Percentiles rank a stretch among this genome's conserved stretches.
These are phyloP conservation scores for Ceratobasidium sp. DNA, from an alignment of 1,284 basidiomycete species.

Conservation along the genomic window DNA sequence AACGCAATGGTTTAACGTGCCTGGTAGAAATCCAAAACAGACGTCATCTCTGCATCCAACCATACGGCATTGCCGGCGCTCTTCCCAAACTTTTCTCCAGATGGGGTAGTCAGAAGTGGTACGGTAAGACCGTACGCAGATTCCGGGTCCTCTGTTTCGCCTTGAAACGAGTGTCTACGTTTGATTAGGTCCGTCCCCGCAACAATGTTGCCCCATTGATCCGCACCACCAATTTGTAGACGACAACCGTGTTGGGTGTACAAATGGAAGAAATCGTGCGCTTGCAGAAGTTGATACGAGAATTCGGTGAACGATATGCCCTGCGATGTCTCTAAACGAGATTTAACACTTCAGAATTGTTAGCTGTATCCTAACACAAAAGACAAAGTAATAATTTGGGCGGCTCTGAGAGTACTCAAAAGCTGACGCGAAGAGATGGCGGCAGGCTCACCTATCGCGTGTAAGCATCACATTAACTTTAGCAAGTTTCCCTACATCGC, in stretches of 20 bases:
- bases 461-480: conserved; percentile 91
- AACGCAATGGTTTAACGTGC: conserved; percentile 58
- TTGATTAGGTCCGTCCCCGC: conserved; percentile 91
- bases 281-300: conserved; percentile 96
- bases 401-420: no score
- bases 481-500: conserved; percentile 81
- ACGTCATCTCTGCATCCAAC: conserved; percentile 80
- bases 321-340: conserved; percentile 78
- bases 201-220: conserved; percentile 99
- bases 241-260: conserved; percentile 75
- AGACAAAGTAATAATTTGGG: no score
- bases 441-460: conserved; percentile 79
- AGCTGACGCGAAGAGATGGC: conserved; percentile 15
- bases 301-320: conserved; percentile 98
- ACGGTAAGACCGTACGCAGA: conserved; percentile 88
- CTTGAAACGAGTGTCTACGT: conserved; percentile 52
- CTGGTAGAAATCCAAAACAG: conserved; percentile 92
- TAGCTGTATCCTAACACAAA: no score
- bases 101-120: conserved; percentile 89
- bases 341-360: conserved; percentile 84
- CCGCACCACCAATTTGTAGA: conserved; percentile 94
- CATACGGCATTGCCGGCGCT: conserved; percentile 96
- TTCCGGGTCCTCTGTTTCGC: conserved; percentile 45
- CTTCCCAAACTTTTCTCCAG: conserved; percentile 97
- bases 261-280: conserved; percentile 91